Percentiles rank a stretch among this genome's conserved stretches.
Conservation (phyloP, 2,329 filamentous ascomycete genomes). For the Tolypocladium tundrense region DNA sequence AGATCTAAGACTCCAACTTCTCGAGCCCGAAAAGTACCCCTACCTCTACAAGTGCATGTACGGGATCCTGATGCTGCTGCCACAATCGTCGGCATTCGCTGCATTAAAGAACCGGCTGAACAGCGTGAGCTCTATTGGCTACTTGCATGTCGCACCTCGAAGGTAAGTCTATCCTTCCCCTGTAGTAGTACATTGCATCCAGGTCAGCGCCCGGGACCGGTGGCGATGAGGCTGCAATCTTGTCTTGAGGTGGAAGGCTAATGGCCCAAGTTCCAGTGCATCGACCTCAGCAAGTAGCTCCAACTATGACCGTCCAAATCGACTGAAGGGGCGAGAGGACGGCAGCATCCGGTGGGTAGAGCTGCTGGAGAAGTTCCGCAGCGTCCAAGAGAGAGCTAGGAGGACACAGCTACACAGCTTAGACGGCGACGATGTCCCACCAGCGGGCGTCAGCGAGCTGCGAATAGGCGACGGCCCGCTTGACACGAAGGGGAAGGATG, state of each 20-base stretch:
- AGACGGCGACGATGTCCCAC: conserved; percentile 37
- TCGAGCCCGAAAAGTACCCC: conserved; percentile 91
- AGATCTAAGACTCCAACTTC: conserved; percentile 88
- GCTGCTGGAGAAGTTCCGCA: conserved; percentile 86
- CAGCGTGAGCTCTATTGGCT: conserved; percentile 93
- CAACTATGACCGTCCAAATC: conserved; percentile 61
- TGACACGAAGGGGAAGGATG: conserved; percentile 31
- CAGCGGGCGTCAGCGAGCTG: conserved; percentile 32
- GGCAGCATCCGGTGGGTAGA: conserved; percentile 83
- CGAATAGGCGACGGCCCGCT: conserved; percentile 29
- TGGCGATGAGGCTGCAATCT: neutral
- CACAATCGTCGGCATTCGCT: conserved; percentile 93
- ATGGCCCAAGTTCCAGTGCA: conserved; percentile 21
- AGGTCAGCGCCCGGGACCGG: neutral
- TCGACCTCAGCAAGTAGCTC: conserved; percentile 38
- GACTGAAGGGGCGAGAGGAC: conserved; percentile 75
- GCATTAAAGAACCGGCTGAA: conserved; percentile 94
- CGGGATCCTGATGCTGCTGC: conserved; percentile 93
- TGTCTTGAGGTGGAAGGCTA: neutral
- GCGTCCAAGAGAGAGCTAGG: conserved; percentile 77
- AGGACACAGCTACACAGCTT: conserved; percentile 52
- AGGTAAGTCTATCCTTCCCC: conserved; percentile 44
- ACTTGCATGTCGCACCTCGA: conserved; percentile 73
- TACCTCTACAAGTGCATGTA: conserved; percentile 97
- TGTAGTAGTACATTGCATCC: neutral